Conservation (phyloP, 2,329 filamentous ascomycete genomes). For the Hymenoscyphus scutula region DNA sequence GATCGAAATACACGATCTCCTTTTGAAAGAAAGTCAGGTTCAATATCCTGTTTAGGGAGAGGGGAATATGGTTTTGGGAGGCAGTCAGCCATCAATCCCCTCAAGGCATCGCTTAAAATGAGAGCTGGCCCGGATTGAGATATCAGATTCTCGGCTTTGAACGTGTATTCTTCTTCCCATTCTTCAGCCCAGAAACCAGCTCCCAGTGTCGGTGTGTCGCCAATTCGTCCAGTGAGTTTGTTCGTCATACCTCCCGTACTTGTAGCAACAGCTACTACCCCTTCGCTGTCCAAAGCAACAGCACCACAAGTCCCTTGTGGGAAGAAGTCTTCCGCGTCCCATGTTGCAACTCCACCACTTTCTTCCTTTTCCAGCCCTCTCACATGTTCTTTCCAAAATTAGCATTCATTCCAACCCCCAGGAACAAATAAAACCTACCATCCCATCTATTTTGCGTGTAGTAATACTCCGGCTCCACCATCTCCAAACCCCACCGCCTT, state of each 20-base stretch:
- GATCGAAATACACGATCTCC: constrained; percentile 28
- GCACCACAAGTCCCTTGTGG: constrained; percentile 84
- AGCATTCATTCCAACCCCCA: not conserved
- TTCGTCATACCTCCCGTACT: constrained; percentile 81
- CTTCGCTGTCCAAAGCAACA: constrained; percentile 74
- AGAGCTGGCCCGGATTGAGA: constrained; percentile 37
- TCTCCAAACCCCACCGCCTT: constrained; percentile 63
- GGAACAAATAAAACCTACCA: constrained; percentile 36
- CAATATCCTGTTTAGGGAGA: constrained; percentile 29
- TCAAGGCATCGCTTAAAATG: constrained; percentile 44
- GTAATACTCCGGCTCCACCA: constrained; percentile 68
- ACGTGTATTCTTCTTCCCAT: constrained; percentile 56
- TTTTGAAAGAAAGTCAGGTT: constrained; percentile 33
- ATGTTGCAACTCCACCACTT: constrained; percentile 46
- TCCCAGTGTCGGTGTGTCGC: constrained; percentile 80
- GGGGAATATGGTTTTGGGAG: constrained; percentile 43
- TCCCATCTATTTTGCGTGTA: constrained; percentile 78
- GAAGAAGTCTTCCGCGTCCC: constrained; percentile 64
- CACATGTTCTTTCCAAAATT: constrained; percentile 51
- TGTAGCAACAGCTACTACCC: constrained; percentile 67
- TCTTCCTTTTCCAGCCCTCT: constrained; percentile 53
- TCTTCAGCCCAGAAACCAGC: constrained; percentile 90
- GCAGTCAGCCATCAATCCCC: constrained; percentile 56
- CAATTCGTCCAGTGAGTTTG: constrained; percentile 80
- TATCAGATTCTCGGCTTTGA: constrained; percentile 20